Base-by-base conservation (phyloP, 208 protist species). In the Acanthamoeba castellanii region DNA sequence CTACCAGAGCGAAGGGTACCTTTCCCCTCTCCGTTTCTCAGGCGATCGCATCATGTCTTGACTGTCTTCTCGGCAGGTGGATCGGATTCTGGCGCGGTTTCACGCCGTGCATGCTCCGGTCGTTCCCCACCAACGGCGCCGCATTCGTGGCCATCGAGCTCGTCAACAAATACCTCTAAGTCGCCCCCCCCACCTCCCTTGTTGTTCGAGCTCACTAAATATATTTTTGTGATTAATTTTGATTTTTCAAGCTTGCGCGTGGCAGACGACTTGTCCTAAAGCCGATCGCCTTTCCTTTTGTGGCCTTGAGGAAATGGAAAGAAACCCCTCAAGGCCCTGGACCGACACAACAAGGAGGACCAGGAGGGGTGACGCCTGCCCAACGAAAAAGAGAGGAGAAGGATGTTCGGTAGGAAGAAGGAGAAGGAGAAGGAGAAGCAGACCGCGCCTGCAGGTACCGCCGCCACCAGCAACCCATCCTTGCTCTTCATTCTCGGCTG, bases 41-140 rank as follows among this genome's bases (percentile, higher is more conserved):
- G 11, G 47, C 47, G 47, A 50, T 3, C 13, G 47, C 47, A 50
- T 0, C 47, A 50, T 50, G 47, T 14, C 11, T 6, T 50, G 47
- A 50, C 14, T 52, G 78, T 87, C 9, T 55, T 66, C 0, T 20
- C 25, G 16, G 25, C 59, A 93, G 89, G 45, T 93, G 89, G 89
- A 37, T 93, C 61, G 89, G 89, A 14, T 93, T 93, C 66, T 93
- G 89, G 89, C 61, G 89, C 42, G 89, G 89, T 18, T 93, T 93
- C 70, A 93, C 89, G 45, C 89, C 89, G 45, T 93, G 89, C 89
- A 93, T 93, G 89, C 89, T 93, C 18, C 89, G 89, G 16, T 93
- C 89, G 27, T 93, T 93, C 37, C 89, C 89, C 45, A 93, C 89
- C 66, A 93, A 93, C 34, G 89, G 89, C n/a, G 89, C 89, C 5